These are phyloP conservation scores for Fusarium sterilihyphosum DNA, from an alignment of 2,329 filamentous ascomycete species.

Conservation along the genomic window DNA sequence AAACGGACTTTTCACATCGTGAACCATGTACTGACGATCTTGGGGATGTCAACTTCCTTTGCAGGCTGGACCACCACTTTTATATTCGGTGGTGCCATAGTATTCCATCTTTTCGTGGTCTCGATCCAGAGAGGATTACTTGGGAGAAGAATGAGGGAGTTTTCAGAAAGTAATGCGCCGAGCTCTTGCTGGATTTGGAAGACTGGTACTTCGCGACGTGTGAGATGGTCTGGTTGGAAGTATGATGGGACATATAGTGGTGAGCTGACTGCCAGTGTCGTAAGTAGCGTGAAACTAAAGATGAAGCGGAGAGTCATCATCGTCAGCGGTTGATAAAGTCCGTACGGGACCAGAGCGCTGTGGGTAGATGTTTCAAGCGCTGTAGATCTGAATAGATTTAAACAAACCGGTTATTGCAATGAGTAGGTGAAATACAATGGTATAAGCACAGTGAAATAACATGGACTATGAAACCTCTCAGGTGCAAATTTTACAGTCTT, in stretches of 20 bases:
- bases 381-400: not conserved
- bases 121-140: not conserved
- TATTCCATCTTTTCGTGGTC: not conserved
- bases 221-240: not conserved
- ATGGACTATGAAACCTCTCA: fast-evolving
- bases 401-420: fast-evolving
- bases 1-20: fast-evolving
- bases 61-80: not conserved
- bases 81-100: not conserved
- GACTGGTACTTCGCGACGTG: not conserved
- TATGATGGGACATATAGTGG: not conserved
- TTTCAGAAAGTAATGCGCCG: not conserved
- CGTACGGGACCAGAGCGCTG: not conserved
- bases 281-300: fast-evolving
- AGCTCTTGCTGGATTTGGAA: not conserved
- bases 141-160: not conserved
- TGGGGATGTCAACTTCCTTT: not conserved
- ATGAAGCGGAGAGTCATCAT: not conserved
- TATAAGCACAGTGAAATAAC: fast-evolving
- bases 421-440: not conserved
- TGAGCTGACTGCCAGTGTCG: not conserved
- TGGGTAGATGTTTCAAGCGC: fast-evolving
- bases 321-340: not conserved
- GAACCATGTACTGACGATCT: not conserved
- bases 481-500: too few relatives aligned